phyloP scores from a whole-genome alignment of 139 green algal species.

The Tetradesmus obliquus region DNA sequence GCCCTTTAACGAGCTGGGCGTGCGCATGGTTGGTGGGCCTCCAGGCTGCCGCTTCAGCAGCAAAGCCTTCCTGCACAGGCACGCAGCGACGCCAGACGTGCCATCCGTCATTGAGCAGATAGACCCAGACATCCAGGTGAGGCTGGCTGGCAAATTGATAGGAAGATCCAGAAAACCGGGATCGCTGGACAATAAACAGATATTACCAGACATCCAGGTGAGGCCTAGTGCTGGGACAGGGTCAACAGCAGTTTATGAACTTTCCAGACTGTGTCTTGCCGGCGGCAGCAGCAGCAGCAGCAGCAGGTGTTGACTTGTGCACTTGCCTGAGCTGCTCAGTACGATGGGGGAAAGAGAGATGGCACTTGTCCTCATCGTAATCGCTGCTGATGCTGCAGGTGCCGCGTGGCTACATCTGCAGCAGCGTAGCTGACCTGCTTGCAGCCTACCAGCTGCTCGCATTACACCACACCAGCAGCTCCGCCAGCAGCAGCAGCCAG shows the following conservation, averaged over 20 bases:
- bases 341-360: no score
- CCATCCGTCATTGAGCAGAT: slow-evolving; percentile 29
- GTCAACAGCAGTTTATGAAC: no score
- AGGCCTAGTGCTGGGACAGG: no score
- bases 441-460: not conserved
- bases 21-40: not conserved
- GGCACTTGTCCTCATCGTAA: no score
- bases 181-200: no score
- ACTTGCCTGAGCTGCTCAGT: no score
- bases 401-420: slow-evolving; percentile 4
- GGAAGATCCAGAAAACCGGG: not conserved
- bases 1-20: not conserved
- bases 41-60: not conserved
- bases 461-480: not conserved
- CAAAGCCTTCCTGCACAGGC: slow-evolving; percentile 21
- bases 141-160: not conserved
- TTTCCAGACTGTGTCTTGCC: no score
- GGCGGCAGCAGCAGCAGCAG: no score
- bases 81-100: slow-evolving; percentile 5
- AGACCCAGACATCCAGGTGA: slow-evolving; percentile 10
- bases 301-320: no score
- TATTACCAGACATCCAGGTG: no score
- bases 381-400: not conserved
- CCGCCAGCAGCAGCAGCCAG: not conserved
- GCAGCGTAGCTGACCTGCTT: not conserved